Percentiles rank a stretch among this genome's conserved stretches.
These are phyloP conservation scores for Nakazawaea molendinolei DNA, from an alignment of 805 yeast genomes.

Conservation along the genomic window DNA sequence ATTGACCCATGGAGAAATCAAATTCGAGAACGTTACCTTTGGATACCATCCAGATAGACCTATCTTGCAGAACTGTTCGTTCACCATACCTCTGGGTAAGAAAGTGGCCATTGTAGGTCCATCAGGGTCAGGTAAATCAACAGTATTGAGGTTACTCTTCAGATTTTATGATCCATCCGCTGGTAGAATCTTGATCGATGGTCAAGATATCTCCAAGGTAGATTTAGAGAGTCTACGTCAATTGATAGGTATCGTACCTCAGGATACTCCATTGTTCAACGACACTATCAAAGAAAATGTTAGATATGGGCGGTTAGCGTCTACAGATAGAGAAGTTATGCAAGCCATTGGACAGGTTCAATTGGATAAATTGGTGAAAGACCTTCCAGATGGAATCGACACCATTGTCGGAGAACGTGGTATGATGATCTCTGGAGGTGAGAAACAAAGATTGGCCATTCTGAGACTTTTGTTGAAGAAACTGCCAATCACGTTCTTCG, in stretches of 20 bases:
- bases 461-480: constrained; percentile 82
- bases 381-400: constrained; percentile 75
- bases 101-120: constrained; percentile 96
- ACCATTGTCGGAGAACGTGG: constrained; percentile 96
- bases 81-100: constrained; percentile 83
- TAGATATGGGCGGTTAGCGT: constrained; percentile 72
- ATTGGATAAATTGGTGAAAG: constrained; percentile 52
- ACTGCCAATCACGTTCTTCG: constrained; percentile 89
- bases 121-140: constrained; percentile 93
- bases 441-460: constrained; percentile 90
- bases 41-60: constrained; percentile 89
- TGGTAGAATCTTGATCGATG: constrained; percentile 81
- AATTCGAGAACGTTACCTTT: constrained; percentile 86
- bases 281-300: constrained; percentile 85
- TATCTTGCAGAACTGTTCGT: constrained; percentile 72
- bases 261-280: constrained; percentile 93
- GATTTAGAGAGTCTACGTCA: constrained; percentile 69
- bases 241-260: constrained; percentile 90
- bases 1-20: constrained; percentile 61
- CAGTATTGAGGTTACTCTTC: constrained; percentile 75
- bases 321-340: constrained; percentile 66
- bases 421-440: constrained; percentile 99
- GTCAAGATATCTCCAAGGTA: constrained; percentile 75
- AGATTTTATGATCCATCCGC: constrained; percentile 79
- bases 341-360: constrained; percentile 65